Conservation (phyloP, 495 filamentous ascomycete genomes). For the Penicillium mononematosum region DNA sequence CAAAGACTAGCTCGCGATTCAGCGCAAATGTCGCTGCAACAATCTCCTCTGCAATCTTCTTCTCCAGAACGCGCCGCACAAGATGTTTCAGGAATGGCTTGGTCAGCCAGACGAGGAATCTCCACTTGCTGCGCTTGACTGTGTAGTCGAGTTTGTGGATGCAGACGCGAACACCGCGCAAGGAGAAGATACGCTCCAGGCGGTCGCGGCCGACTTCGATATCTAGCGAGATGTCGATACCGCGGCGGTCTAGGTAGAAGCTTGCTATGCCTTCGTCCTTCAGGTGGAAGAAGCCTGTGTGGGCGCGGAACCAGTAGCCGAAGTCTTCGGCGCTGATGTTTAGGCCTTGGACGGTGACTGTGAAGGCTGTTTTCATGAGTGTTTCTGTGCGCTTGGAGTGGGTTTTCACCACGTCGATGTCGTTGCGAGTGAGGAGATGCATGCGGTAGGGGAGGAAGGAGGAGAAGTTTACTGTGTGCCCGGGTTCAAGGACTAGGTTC, state of each 20-base stretch:
- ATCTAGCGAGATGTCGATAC: constrained; percentile 81
- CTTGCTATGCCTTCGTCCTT: constrained; percentile 80
- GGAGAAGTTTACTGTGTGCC: constrained; percentile 75
- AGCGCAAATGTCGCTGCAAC: constrained; percentile 64
- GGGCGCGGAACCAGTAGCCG: constrained; percentile 73
- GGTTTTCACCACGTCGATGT: constrained; percentile 79
- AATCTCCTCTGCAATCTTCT: constrained; percentile 70
- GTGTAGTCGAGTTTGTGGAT: constrained; percentile 86
- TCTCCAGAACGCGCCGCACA: constrained; percentile 74
- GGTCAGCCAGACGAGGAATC: constrained; percentile 74
- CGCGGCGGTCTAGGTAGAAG: constrained; percentile 79
- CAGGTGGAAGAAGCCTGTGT: constrained; percentile 66
- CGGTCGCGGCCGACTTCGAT: constrained; percentile 73
- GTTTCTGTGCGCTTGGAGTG: constrained; percentile 67
- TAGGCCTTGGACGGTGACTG: constrained; percentile 73
- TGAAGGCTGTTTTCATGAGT: constrained; percentile 65
- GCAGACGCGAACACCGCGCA: constrained; percentile 69
- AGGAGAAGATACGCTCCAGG: constrained; percentile 76
- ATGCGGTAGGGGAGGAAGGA: constrained; percentile 88
- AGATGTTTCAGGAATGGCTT: constrained; percentile 82
- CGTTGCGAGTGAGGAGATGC: constrained; percentile 77
- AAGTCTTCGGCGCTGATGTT: constrained; percentile 80
- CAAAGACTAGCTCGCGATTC: constrained; percentile 84
- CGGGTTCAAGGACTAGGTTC: constrained; percentile 87
- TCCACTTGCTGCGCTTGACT: constrained; percentile 71